Conservation (phyloP, 148 eudicot genomes). For the Fagopyrum homotropicum region DNA sequence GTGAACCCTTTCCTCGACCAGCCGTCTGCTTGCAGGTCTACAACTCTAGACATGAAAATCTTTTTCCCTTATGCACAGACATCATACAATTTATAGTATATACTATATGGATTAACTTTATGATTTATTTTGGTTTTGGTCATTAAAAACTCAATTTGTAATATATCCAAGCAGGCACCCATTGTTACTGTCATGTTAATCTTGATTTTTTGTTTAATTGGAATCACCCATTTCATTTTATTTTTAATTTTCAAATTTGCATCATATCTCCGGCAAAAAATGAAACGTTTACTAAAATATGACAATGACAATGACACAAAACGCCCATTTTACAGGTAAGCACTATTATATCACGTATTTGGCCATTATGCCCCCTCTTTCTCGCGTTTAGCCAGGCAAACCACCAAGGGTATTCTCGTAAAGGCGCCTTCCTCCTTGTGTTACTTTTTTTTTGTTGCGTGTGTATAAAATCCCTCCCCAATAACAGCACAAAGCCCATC, state of each 20-base stretch:
- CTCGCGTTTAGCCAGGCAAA: background rate
- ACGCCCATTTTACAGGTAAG: background rate
- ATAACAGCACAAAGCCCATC: background rate
- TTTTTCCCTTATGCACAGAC: background rate
- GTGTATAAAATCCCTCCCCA: background rate
- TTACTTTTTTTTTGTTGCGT: no score
- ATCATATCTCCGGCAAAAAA: no score
- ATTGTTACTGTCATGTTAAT: no score
- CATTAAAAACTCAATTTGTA: no score
- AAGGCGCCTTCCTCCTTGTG: background rate
- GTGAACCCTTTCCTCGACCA: background rate
- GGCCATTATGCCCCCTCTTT: background rate
- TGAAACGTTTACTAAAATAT: no score
- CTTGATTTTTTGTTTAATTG: no score
- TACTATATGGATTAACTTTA: no score
- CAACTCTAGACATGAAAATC: background rate
- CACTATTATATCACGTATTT: background rate
- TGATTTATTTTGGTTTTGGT: no score
- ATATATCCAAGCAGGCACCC: no score
- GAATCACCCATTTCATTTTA: no score
- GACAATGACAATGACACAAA: background rate
- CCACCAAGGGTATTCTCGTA: background rate
- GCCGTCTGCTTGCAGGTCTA: constrained; percentile 1
- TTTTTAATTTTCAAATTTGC: no score
- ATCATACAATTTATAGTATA: background rate